Evolutionary conservation across 1,284 basidiomycete species (phyloP), one percentile per base, ranked within the genome.

Genomic region (Agroathelia rolfsii): DNA sequence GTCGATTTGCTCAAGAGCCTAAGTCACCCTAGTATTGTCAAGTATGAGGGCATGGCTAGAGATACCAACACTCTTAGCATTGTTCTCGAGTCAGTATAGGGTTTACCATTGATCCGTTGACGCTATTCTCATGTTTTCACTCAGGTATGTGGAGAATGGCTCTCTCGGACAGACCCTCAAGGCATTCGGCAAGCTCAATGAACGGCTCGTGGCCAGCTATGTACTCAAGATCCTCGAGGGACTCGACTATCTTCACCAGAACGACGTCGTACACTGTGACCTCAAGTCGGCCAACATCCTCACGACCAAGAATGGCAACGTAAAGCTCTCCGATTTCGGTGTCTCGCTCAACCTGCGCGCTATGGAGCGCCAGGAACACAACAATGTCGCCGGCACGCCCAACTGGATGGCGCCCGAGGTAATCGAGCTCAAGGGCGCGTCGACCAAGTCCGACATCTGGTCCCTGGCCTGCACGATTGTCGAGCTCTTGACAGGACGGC

Each of bases 341-440:
- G 87, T 98, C 9, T 96, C 93, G n/a, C 84, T 96, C 32, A 96
- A 95, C 41, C 81, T 98, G 58, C 87, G 94, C 46, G 94, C 93
- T 0, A 79, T 97, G 66, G 90, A 92, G 45, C 66, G 83, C 30
- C n/a, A n/a, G n/a, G 87, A 89, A 55, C 76, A 76, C 49, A 83
- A 88, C 53, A 76, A 83, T 46, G 84, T 93, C 8, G 86, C 88
- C 4, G 93, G 92, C 8, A 96, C 92, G 4, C 92, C 92, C 3
- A 94, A 96, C 49, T 96, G 92, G 92, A 96, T 96, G 90, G 90
- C 92, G 3, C 92, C 93, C 2, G 92, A 96, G 55, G 86, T 84
- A 30, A 96, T 96, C 43, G 83, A 90, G 54, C 72, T 74, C 46
- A 83, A 70, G 62, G 85, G 75, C 38, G 76, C 64, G 37, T 83